phyloP scores from a whole-genome alignment of 495 filamentous ascomycete genomes.

The Daldinia caldariorum region DNA sequence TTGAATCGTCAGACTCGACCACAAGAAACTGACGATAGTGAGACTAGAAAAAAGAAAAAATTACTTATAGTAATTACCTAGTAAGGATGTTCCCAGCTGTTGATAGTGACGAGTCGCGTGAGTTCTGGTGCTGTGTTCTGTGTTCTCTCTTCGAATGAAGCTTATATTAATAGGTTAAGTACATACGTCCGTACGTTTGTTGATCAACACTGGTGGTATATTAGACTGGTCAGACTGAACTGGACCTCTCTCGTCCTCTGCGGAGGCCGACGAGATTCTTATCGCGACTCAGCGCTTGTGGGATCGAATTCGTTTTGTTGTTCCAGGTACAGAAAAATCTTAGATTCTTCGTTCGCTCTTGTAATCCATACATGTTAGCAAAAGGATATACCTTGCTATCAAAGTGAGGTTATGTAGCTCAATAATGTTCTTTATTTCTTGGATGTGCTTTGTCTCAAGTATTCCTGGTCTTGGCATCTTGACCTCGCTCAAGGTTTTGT shows the following conservation, averaged over 20 bases:
- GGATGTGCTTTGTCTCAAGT: conserved; percentile 5
- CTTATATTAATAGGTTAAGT: not conserved
- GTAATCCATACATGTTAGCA: not conserved
- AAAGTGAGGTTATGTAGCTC: conserved; percentile 11
- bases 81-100: not conserved
- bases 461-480: not conserved
- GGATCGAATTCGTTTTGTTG: not conserved
- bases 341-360: not conserved
- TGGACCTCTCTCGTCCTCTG: not conserved
- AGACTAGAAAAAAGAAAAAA: not conserved
- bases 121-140: not conserved
- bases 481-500: conserved; percentile 1
- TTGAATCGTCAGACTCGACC: not conserved
- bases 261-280: not conserved
- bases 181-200: conserved; percentile 1
- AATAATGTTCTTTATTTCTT: not conserved
- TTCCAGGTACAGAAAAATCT: not conserved
- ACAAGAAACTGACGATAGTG: conserved; percentile 1
- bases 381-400: conserved; percentile 13
- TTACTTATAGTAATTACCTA: conserved; percentile 1
- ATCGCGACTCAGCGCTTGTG: not conserved
- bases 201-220: not conserved
- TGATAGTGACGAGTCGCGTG: not conserved
- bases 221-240: too few relatives aligned
- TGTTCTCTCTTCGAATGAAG: not conserved